Percentiles rank a stretch among this genome's conserved stretches.
These are phyloP conservation scores for Rubus parviflorus DNA, from an alignment of 306 rosid species.

Conservation along the genomic window DNA sequence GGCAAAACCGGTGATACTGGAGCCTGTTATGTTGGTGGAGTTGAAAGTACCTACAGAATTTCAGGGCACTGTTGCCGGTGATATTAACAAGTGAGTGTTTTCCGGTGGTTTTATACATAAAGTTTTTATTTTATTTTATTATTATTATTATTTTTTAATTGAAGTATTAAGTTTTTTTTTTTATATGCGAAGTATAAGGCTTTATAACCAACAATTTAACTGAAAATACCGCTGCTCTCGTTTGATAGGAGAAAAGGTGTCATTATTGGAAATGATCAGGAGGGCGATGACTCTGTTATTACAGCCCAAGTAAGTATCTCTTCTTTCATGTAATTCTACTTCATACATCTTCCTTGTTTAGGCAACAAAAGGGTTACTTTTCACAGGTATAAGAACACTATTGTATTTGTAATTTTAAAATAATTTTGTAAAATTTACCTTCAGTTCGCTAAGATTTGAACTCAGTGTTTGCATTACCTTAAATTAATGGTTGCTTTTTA, in stretches of 20 bases:
- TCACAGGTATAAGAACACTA: background rate
- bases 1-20: slow-evolving; percentile 89
- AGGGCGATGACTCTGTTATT: slow-evolving; percentile 93
- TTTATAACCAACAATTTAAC: slow-evolving; percentile 17
- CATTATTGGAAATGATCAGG: slow-evolving; percentile 97
- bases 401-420: background rate
- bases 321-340: background rate
- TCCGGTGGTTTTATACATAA: background rate
- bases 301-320: slow-evolving; percentile 72
- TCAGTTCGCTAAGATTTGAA: background rate
- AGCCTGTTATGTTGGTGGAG: slow-evolving; percentile 97
- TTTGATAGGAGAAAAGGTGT: slow-evolving; percentile 83
- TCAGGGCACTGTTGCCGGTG: slow-evolving; percentile 97
- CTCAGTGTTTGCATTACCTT: background rate
- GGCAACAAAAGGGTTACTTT: background rate
- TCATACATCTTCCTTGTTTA: background rate
- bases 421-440: background rate
- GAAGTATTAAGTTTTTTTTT: background rate
- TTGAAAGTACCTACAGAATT: slow-evolving; percentile 96
- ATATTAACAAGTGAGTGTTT: slow-evolving; percentile 80
- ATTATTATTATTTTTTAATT: background rate
- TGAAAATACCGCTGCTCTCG: slow-evolving; percentile 13
- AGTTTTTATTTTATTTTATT: background rate
- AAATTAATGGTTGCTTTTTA: no score
- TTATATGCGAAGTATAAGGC: background rate